Conservation (phyloP, 768 basidiomycete genomes). For the Nidularia sp. region DNA sequence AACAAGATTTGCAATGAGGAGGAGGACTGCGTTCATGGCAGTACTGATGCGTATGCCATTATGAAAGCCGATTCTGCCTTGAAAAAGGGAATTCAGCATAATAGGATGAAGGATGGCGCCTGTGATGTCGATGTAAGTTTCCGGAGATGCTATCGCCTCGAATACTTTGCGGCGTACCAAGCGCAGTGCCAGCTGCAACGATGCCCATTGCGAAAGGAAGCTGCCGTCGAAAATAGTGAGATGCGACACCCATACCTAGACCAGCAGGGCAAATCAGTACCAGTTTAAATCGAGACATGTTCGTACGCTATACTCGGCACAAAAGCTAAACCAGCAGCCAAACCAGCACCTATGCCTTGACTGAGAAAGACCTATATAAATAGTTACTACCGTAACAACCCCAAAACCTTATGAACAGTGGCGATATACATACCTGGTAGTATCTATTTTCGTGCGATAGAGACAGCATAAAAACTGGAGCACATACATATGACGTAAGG, state of each 20-base stretch:
- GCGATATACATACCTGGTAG: conserved; percentile 23
- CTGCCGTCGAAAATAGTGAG: conserved; percentile 38
- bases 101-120: conserved; percentile 43
- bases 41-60: conserved; percentile 29
- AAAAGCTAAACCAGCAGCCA: conserved; percentile 34
- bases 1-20: conserved; percentile 23
- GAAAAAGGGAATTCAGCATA: conserved; percentile 34
- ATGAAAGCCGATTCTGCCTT: conserved; percentile 24
- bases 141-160: background rate
- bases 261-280: background rate
- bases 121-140: conserved; percentile 12
- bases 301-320: conserved; percentile 19
- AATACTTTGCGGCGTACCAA: conserved; percentile 5
- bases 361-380: background rate
- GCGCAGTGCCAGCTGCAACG: conserved; percentile 33
- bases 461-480: conserved; percentile 27
- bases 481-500: background rate
- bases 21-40: conserved; percentile 18
- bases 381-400: too few relatives aligned
- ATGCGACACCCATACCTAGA: conserved; percentile 30
- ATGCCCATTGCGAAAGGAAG: conserved; percentile 43
- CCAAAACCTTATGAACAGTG: conserved; percentile 12
- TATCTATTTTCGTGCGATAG: conserved; percentile 23
- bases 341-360: conserved; percentile 1
- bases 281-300: background rate